Base-by-base conservation (phyloP, 2,329 filamentous ascomycete species). In the Neonectria faginata region DNA sequence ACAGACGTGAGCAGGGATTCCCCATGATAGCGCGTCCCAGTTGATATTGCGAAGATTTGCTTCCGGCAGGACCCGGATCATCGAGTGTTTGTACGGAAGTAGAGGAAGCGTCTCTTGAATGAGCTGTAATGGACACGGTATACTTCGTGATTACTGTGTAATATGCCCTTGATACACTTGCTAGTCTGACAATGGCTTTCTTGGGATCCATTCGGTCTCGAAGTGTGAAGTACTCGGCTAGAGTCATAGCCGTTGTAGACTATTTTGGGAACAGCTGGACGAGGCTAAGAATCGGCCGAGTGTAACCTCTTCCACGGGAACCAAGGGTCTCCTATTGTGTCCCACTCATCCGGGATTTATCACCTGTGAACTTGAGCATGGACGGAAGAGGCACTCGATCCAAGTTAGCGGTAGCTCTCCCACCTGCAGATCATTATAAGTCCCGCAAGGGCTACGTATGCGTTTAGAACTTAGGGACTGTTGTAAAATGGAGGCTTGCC, bases 41-140 rank as follows among this genome's bases (percentile, higher is more conserved):
- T n/a, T 50, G 47, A 56, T 45, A 56, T 45, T 56, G 10, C n/a
- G 11, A 44, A 56, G 27, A 56, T 56, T 45, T 6, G 27, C 12
- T 33, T 33, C 20, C 33, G 36, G 25, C 36, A 45, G 8, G 25
- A 44, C 29, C 54, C 54, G 42, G 42, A 39, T 47, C 29, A 33
- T 57, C 53, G 6, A 36, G 44, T 36, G 5, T 12, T 39, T 31
- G 25, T 29, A 6, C 3, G 1, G 29, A 31, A 31, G 10, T 11
- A 31, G 27, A 29, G 2, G 29, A 11, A 11, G 31, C 31, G 31
- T 5, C 11, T 33, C 29, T 12, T 33, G 3, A 2, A 31, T 11
- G 10, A 10, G 12, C 10, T 33, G 29, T 33, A 33, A 12, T 33
- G 8, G 9, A 31, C 2, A 31, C 10, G 29, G 29, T 31, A 31